Percentiles rank a stretch among this genome's conserved stretches.
phyloP scores from a whole-genome alignment of 2,329 filamentous ascomycete species.

The Aspergillus eucalypticola region DNA sequence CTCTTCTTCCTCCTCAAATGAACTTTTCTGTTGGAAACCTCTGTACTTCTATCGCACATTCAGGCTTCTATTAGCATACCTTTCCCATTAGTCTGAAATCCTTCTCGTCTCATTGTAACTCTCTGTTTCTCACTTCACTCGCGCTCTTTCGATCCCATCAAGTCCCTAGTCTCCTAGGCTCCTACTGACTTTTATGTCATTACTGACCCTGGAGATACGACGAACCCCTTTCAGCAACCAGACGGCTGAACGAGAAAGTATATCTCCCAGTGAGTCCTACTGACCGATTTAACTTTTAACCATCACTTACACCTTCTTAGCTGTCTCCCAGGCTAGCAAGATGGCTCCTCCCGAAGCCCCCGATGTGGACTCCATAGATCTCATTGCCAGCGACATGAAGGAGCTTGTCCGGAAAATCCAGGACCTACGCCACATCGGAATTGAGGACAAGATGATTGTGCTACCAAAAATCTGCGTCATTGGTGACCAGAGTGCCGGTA shows the following conservation, averaged over 20 bases:
- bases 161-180: too few species aligned
- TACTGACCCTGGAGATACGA: background rate
- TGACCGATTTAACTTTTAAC: background rate
- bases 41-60: background rate
- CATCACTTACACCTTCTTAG: slow-evolving; percentile 6
- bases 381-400: slow-evolving; percentile 38
- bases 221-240: background rate
- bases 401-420: slow-evolving; percentile 43
- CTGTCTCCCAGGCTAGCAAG: background rate
- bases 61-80: too few species aligned
- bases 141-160: too few species aligned
- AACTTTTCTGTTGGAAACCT: background rate
- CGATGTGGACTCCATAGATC: slow-evolving; percentile 25
- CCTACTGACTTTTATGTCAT: background rate
- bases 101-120: too few species aligned
- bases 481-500: slow-evolving; percentile 82
- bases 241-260: background rate
- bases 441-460: slow-evolving; percentile 66
- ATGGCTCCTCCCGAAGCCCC: background rate
- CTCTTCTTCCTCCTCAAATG: background rate
- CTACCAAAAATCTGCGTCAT: slow-evolving; percentile 80
- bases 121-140: too few species aligned
- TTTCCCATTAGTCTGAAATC: too few species aligned
- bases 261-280: background rate
- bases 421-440: slow-evolving; percentile 69